A percentile compares a stretch with the other conserved stretches of the same genome.
Conservation (phyloP, 331 rosid genomes). For the Pyrus hybrid region DNA sequence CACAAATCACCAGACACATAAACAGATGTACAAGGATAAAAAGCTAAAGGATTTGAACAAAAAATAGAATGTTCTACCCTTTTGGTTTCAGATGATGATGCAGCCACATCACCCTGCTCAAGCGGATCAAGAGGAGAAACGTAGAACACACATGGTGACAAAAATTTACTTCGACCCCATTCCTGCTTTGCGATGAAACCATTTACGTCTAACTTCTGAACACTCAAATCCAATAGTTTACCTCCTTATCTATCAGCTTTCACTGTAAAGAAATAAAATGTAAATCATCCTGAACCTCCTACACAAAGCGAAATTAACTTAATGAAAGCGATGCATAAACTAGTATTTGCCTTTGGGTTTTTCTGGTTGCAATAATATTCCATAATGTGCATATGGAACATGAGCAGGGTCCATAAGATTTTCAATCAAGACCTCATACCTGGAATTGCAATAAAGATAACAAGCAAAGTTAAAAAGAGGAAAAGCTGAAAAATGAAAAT, state of each 20-base stretch:
- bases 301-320: neutral
- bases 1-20: slow-evolving; percentile 9
- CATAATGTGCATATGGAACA: slow-evolving; percentile 76
- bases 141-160: slow-evolving; percentile 60
- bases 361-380: slow-evolving; percentile 38
- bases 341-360: slow-evolving; percentile 42
- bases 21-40: neutral
- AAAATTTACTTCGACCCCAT: slow-evolving; percentile 35
- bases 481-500: neutral
- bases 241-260: slow-evolving; percentile 95
- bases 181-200: slow-evolving; percentile 60
- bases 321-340: neutral
- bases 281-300: slow-evolving; percentile 1
- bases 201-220: slow-evolving; percentile 38
- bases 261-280: slow-evolving; percentile 33
- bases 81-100: slow-evolving; percentile 33
- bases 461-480: neutral
- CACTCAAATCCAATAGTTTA: slow-evolving; percentile 56
- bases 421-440: slow-evolving; percentile 78
- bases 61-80: slow-evolving; percentile 27
- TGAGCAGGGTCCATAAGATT: slow-evolving; percentile 90
- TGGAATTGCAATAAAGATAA: slow-evolving; percentile 23
- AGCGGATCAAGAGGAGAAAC: slow-evolving; percentile 16
- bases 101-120: slow-evolving; percentile 22
- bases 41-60: neutral